Conservation (phyloP, 768 basidiomycete genomes). For the Rhizopogon vinicolor region DNA sequence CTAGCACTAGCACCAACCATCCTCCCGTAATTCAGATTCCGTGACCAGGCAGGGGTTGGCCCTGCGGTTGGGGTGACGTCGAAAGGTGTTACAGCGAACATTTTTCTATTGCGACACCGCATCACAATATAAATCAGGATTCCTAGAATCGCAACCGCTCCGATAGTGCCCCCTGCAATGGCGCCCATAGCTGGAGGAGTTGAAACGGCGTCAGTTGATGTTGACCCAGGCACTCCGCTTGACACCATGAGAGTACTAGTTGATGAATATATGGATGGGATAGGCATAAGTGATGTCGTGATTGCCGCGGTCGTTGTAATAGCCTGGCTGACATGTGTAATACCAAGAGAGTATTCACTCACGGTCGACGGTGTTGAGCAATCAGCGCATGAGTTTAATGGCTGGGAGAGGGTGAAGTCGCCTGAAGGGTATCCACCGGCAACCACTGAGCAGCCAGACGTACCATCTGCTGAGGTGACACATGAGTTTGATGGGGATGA, state of each 20-base stretch:
- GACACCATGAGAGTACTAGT: background rate
- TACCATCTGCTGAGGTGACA: background rate
- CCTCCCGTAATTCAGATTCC: background rate
- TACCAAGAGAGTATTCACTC: background rate
- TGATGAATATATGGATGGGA: too few relatives aligned
- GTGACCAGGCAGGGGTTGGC: background rate
- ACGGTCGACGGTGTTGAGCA: background rate
- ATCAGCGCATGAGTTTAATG: too few relatives aligned
- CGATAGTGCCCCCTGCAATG: background rate
- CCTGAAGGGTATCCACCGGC: too few relatives aligned
- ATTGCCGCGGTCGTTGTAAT: background rate
- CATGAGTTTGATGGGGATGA: background rate
- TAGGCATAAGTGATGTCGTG: background rate
- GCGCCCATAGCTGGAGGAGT: background rate
- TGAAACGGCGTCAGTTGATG: background rate
- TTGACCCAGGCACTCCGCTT: background rate
- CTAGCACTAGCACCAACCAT: too few relatives aligned
- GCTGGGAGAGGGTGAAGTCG: background rate
- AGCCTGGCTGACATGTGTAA: too few relatives aligned
- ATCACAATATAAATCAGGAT: background rate
- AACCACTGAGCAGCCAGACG: background rate
- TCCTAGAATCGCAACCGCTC: background rate
- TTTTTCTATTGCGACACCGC: background rate
- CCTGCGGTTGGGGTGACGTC: background rate
- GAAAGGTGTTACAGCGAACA: background rate